phyloP scores from a whole-genome alignment of 1,284 basidiomycete species.

The Spongiforma sp. region DNA sequence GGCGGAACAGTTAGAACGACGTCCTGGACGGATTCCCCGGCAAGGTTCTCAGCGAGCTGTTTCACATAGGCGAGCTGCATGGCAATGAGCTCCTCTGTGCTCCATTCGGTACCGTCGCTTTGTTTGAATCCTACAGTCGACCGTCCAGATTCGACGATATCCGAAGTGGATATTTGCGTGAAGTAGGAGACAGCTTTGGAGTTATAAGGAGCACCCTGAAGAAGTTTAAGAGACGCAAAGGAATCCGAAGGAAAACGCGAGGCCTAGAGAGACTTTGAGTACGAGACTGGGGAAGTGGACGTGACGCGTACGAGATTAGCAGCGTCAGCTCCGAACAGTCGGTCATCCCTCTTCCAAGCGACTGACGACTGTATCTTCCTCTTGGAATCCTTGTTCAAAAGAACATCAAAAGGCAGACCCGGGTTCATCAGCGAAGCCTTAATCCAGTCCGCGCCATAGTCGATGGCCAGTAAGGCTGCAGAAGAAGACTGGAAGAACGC shows the following conservation, averaged over 20 bases:
- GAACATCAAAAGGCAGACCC: conserved; percentile 94
- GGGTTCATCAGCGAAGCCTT: conserved; percentile 98
- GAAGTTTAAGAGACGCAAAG: conserved; percentile 86
- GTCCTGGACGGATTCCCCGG: conserved; percentile 80
- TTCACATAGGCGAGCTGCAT: conserved; percentile 95
- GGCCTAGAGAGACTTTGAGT: conserved; percentile 56
- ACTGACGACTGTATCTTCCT: conserved; percentile 93
- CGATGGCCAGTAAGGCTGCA: conserved; percentile 83
- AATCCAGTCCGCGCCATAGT: conserved; percentile 96
- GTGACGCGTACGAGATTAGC: conserved; percentile 76
- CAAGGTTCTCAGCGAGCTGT: conserved; percentile 81
- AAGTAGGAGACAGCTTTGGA: conserved; percentile 68
- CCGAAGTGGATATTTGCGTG: conserved; percentile 67
- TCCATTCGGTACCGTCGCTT: conserved; percentile 73
- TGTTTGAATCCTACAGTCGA: conserved; percentile 63
- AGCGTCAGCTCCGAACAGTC: conserved; percentile 89
- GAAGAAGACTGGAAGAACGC: conserved; percentile 32
- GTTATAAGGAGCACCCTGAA: conserved; percentile 79
- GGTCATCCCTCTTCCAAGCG: conserved; percentile 86
- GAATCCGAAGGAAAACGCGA: conserved; percentile 90
- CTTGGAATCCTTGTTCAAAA: conserved; percentile 96
- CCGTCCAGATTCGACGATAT: conserved; percentile 62
- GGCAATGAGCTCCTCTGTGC: conserved; percentile 90
- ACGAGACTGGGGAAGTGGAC: background rate
- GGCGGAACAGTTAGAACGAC: conserved; percentile 88